Evolutionary conservation across 176 grass and related monocot genomes (phyloP), one percentile per base, ranked within the genome.

Genomic region (Dactylis glomerata): DNA sequence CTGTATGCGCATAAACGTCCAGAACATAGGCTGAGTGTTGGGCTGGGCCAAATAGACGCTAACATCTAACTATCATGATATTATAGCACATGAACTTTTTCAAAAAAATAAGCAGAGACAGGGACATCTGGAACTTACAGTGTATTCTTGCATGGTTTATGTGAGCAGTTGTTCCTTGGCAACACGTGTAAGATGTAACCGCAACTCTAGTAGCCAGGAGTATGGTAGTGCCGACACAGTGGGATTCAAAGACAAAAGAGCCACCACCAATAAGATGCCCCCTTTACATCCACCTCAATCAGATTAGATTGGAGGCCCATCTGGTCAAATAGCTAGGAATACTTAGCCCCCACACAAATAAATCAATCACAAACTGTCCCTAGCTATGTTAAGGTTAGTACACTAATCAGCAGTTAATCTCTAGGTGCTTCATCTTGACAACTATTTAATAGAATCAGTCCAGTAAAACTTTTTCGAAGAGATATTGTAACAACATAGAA

Each of bases 181-280:
- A 57, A 57, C 17, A 57, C 32, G 51, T 15, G 33, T 26, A 52
- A 61, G 17, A 82, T 56, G 71, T 47, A 55, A 64, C n/a, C 51
- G 24, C 33, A 14, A 45, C 38, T 27, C 23, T 47, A 67, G 19
- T 79, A 61, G 58, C 82, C 70, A 68, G 19, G n/a, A n/a, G 50
- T 52, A 76, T 58, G 88, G 46, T 80, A 80, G 75, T 75, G 88
- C 80, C 75, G 80, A 90, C 74, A 83, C 41, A 63, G 46, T 83
- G 59, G 58, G 88, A 86, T 87, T 84, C 80, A 79, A 58, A 83
- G 74, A 71, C 44, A 79, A 77, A 73, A 59, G 52, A 68, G 44
- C 19, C 50, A 22, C 78, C 31, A 45, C 63, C 84, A 31, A 45
- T 34, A 68, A 62, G 37, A 69, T 70, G 72, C 51, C 8, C 3